Evolutionary conservation across 495 filamentous ascomycete species (phyloP), one percentile per base, ranked within the genome.

Genomic region (Diplogelasinospora grovesii): DNA sequence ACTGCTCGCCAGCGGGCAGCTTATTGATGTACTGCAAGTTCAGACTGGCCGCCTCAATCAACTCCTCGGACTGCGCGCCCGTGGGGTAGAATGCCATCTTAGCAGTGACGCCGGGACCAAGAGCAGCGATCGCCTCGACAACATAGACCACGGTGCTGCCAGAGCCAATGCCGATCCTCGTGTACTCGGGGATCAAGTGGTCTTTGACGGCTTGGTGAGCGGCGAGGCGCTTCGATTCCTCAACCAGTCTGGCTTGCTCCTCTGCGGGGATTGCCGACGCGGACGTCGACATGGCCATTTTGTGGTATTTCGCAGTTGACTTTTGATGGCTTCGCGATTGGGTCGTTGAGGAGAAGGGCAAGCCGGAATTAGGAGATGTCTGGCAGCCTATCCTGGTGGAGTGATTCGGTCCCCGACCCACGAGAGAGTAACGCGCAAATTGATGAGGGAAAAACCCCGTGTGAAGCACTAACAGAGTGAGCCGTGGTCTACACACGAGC

Each of bases 81-180:
- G 92, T 98, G 0, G 92, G 90, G 23, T 97, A 75, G 64, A 94
- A 98, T 46, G 68, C 70, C 67, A 88, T 87, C 43, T 57, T 53
- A n/a, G 70, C 61, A 3, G 74, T 75, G 34, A 75, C 73, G 42
- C 74, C 66, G 14, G 75, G 54, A 11, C 77, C 77, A 23, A 82
- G 74, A 18, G 76, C 77, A 47, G 82, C 81, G 64, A 98, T 98
- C 26, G 89, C 89, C 53, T 95, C 86, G 36, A 98, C 89, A 10
- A 96, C 92, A 63, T 95, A 93, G 52, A 93, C 80, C 23, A 98
- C 87, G 1, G 92, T 98, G 38, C 81, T 88, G 43, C 92, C 92
- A 41, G 83, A 89, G 39, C 92, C 92, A 62, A 98, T 97, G 49
- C 92, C 92, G 49, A 97, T 77, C 58, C 81, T 84, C 39, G 71